Evolutionary conservation across 2,329 filamentous ascomycete species (phyloP).

Genomic region (Aspergillus brunneoviolaceus): DNA sequence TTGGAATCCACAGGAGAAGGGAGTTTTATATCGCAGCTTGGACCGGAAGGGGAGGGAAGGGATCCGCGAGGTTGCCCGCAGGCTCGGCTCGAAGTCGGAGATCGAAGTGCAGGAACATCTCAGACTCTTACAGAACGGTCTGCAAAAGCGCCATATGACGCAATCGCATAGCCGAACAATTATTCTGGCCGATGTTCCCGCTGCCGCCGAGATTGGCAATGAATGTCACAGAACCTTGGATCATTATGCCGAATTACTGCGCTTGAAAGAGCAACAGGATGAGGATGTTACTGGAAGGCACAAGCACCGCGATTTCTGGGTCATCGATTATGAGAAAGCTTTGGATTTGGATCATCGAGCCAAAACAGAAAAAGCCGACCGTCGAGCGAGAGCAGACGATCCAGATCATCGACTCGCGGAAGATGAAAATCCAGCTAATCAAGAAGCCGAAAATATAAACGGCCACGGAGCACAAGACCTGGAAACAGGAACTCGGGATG

Average conservation of each 20-base stretch:
- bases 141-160: conserved; percentile 42
- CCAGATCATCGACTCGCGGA: neutral
- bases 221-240: conserved; percentile 68
- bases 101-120: conserved; percentile 73
- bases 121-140: conserved; percentile 56
- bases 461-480: conserved; percentile 11
- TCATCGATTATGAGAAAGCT: conserved; percentile 52
- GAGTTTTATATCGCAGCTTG: conserved; percentile 65
- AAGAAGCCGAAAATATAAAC: neutral
- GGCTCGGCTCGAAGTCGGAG: conserved; percentile 69
- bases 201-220: conserved; percentile 69
- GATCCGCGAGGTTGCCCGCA: conserved; percentile 59
- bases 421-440: neutral
- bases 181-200: conserved; percentile 60
- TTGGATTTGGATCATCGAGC: conserved; percentile 27
- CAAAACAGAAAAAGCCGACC: neutral
- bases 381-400: neutral
- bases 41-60: conserved; percentile 64
- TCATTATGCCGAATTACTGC: conserved; percentile 64
- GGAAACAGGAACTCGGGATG: conserved; percentile 18
- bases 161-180: conserved; percentile 39
- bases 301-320: conserved; percentile 65
- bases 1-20: conserved; percentile 74
- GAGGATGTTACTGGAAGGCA: conserved; percentile 61
- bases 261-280: conserved; percentile 61